phyloP scores from a whole-genome alignment of 495 filamentous ascomycete species.

The Pseudomonodictys pantanalensis region DNA sequence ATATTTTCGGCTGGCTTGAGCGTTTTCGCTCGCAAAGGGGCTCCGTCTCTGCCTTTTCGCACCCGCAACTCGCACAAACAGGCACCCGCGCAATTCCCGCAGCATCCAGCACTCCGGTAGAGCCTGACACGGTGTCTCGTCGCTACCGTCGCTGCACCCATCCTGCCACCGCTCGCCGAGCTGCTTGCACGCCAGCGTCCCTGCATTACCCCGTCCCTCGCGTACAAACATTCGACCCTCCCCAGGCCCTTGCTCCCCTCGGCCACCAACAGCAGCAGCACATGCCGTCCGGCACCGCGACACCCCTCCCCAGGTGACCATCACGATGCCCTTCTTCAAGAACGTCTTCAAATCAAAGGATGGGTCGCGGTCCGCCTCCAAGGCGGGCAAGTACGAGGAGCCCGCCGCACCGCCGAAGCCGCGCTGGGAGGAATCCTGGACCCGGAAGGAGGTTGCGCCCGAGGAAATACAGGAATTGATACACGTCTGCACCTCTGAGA shows the following conservation, averaged over 20 bases:
- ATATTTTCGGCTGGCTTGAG: constrained; percentile 14
- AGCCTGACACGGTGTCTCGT: not conserved
- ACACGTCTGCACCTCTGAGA: constrained; percentile 77
- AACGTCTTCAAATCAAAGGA: constrained; percentile 42
- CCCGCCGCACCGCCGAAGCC: constrained; percentile 60
- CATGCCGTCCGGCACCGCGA: constrained; percentile 16
- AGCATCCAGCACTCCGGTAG: not conserved
- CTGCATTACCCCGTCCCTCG: not conserved
- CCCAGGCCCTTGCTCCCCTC: not conserved
- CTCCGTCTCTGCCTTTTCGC: not conserved
- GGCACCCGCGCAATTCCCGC: not conserved
- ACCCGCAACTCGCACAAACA: not conserved
- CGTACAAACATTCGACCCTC: constrained; percentile 1
- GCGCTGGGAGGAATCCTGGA: constrained; percentile 86
- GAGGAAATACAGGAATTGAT: constrained; percentile 89
- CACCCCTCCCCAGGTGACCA: not conserved
- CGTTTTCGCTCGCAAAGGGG: constrained; percentile 6
- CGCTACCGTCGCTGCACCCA: not conserved
- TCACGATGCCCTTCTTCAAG: constrained; percentile 42
- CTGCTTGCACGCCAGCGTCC: not conserved
- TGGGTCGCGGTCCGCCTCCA: constrained; percentile 43
- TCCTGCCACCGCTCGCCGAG: not conserved
- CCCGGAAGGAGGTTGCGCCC: constrained; percentile 77
- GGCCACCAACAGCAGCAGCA: constrained; percentile 12
- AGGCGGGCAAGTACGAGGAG: constrained; percentile 55